Percentiles rank a stretch among this genome's conserved stretches.
phyloP scores from a whole-genome alignment of 768 basidiomycete species.

The Podaxis rugospora region DNA sequence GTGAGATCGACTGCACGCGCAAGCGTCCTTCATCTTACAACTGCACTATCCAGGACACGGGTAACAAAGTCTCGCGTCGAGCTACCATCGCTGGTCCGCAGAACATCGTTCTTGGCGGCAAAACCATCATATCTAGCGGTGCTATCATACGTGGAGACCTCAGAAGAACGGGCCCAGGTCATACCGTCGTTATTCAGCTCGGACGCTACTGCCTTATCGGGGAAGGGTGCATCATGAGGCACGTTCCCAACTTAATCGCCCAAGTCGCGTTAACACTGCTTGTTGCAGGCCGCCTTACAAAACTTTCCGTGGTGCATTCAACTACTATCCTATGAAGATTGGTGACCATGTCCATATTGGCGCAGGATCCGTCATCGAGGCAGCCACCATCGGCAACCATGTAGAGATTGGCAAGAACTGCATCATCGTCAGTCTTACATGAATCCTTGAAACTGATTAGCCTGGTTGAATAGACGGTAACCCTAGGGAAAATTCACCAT shows the following conservation, averaged over 20 bases:
- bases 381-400: slow-evolving; percentile 89
- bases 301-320: slow-evolving; percentile 87
- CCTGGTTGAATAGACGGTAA: background rate
- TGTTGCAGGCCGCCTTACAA: slow-evolving; percentile 73
- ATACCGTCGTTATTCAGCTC: slow-evolving; percentile 90
- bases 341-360: slow-evolving; percentile 96
- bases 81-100: slow-evolving; percentile 91
- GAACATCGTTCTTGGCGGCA: slow-evolving; percentile 96
- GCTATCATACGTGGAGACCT: slow-evolving; percentile 95
- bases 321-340: slow-evolving; percentile 97
- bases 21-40: background rate
- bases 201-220: slow-evolving; percentile 92
- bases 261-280: background rate
- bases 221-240: slow-evolving; percentile 88
- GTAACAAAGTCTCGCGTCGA: slow-evolving; percentile 92
- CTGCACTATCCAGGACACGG: slow-evolving; percentile 65
- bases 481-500: slow-evolving; percentile 91
- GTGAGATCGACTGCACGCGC: slow-evolving; percentile 33
- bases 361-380: slow-evolving; percentile 84
- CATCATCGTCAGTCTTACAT: slow-evolving; percentile 67
- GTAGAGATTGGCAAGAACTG: slow-evolving; percentile 96
- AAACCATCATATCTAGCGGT: slow-evolving; percentile 88
- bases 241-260: background rate
- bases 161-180: slow-evolving; percentile 81
- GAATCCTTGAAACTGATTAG: background rate